Base-by-base conservation (phyloP, 495 filamentous ascomycete species). In the Sordaria brevicollis region DNA sequence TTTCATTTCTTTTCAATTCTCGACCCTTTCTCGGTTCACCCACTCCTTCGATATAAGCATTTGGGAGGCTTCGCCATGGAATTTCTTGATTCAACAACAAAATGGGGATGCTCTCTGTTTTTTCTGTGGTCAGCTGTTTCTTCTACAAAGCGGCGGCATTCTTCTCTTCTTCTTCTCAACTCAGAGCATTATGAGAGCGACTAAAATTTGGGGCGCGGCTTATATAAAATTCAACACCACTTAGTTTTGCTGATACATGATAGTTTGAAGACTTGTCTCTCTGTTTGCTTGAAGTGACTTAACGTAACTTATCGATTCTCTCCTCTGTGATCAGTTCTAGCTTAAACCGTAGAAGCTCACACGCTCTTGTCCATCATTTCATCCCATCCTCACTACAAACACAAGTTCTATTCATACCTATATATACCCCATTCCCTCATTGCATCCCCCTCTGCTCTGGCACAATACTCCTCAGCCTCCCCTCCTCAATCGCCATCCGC, bases 401-500 rank as follows among this genome's bases (percentile, higher is more conserved):
- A 6, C 11, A 10, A 36, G 11, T 10, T 10, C 35, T 36, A 9
- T 7, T 1, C 35, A 9, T 36, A 2, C 35, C 35, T 36, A 36
- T 10, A n/a, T 6, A 41, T n/a, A 7, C 4, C n/a, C 5, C 19
- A 49, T 3, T 25, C 25, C n/a, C 49, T 62, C 25, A 62, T 31
- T 62, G 49, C 65, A 82, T 68, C 7, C 75, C 71, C 70, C 77
- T 79, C 82, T 93, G 91, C 79, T 94, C 92, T 6, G 86, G 82
- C 7, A 95, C 90, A 67, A 90, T 86, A 54, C 89, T 92, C 75
- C 87, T 83, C 74, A 94, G 79, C 72, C 82, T 81, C 0, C 91
- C 89, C 72, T 86, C 82, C 67, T 88, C 83, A 31, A 93, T 79
- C 6, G 89, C 92, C 69, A 79, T 83, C 49, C 82, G 81, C 70